Conservation (phyloP, 208 protist genomes). For the Herpetomonas samuelpessoai region DNA sequence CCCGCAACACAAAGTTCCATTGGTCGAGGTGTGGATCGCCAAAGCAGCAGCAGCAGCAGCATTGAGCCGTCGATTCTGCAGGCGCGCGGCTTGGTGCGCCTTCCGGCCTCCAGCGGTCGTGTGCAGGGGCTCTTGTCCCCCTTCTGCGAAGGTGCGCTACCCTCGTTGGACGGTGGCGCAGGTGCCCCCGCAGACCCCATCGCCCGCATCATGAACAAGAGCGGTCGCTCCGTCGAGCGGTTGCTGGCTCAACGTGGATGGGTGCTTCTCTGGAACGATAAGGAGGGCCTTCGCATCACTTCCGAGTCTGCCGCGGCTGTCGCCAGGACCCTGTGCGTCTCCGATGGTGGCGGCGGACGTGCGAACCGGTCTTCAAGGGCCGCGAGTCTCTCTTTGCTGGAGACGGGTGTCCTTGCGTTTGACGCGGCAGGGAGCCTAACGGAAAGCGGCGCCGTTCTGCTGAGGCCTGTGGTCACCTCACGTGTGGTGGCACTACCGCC, state of each 20-base stretch:
- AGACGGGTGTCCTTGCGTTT: constrained; percentile 48
- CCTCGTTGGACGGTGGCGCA: neutral
- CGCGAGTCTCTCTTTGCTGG: too few relatives aligned
- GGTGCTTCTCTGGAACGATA: constrained; percentile 5
- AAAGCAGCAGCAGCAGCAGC: too few relatives aligned
- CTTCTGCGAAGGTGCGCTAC: neutral
- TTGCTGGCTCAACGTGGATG: neutral
- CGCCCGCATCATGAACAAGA: neutral
- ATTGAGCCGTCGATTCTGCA: constrained; percentile 1
- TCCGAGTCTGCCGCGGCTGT: neutral
- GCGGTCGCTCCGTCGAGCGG: neutral
- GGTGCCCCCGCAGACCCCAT: neutral
- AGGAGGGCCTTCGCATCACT: constrained; percentile 2
- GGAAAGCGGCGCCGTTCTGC: constrained; percentile 43
- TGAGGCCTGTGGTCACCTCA: constrained; percentile 23
- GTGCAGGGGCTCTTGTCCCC: constrained; percentile 1
- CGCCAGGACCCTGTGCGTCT: neutral
- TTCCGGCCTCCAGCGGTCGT: constrained; percentile 1
- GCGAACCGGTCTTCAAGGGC: neutral
- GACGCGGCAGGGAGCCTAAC: constrained; percentile 49
- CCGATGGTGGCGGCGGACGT: neutral
- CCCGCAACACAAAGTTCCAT: too few relatives aligned
- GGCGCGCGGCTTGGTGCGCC: neutral
- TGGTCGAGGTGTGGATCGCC: too few relatives aligned
- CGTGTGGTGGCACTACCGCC: constrained; percentile 48